Conservation (phyloP, 768 basidiomycete genomes). For the Leccinellum albellum region DNA sequence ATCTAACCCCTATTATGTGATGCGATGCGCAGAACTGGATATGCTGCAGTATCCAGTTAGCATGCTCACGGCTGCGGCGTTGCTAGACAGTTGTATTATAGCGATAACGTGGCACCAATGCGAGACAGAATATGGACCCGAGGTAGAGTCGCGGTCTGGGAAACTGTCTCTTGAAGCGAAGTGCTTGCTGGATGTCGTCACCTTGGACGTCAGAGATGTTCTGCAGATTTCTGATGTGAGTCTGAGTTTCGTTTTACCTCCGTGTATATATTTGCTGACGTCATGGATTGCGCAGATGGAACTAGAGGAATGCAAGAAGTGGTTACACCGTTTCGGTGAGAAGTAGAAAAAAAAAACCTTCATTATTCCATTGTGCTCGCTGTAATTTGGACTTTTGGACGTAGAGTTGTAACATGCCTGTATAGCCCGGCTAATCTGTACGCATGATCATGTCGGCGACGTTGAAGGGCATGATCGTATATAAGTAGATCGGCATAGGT, state of each 20-base stretch:
- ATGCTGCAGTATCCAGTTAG: slow-evolving; percentile 51
- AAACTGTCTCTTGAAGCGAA: slow-evolving; percentile 10
- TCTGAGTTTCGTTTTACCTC: neutral
- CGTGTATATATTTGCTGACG: slow-evolving; percentile 1
- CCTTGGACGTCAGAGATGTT: slow-evolving; percentile 25
- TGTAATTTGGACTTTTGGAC: slow-evolving; percentile 10
- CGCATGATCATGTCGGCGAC: neutral
- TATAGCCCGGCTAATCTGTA: neutral
- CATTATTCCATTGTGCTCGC: neutral
- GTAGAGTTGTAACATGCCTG: neutral
- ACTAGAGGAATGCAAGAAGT: slow-evolving; percentile 22
- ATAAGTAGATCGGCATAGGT: no score
- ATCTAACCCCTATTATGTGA: neutral
- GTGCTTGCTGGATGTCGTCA: slow-evolving; percentile 10
- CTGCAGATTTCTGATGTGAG: slow-evolving; percentile 22
- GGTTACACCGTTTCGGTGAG: slow-evolving; percentile 16
- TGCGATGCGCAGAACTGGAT: slow-evolving; percentile 42
- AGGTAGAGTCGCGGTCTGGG: slow-evolving; percentile 1
- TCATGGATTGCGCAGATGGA: slow-evolving; percentile 15
- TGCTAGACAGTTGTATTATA: slow-evolving; percentile 42
- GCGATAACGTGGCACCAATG: slow-evolving; percentile 34
- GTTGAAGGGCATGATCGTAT: neutral
- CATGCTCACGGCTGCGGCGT: slow-evolving; percentile 49
- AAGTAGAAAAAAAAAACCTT: neutral
- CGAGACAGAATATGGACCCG: neutral